These are phyloP conservation scores for Tetraselmis striata DNA, from an alignment of 139 green algal genomes.

Conservation along the genomic window DNA sequence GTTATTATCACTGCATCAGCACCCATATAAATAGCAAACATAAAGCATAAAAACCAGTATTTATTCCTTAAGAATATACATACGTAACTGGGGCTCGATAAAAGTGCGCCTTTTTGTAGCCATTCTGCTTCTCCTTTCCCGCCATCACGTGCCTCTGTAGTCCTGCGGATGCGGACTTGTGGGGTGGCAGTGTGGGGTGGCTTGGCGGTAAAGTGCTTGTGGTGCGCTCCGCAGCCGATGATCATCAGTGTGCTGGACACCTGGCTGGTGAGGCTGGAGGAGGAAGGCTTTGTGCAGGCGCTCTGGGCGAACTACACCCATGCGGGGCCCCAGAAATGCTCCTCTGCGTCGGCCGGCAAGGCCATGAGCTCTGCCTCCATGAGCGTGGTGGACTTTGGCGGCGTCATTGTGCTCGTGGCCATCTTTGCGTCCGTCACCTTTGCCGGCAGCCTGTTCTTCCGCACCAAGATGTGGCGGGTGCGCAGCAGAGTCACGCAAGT, in stretches of 20 bases:
- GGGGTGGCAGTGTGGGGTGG: no score
- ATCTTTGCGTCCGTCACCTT: neutral
- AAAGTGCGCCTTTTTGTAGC: no score
- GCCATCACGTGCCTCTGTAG: no score
- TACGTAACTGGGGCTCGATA: no score
- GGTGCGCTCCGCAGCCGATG: neutral
- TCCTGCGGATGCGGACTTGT: no score
- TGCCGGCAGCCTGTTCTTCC: neutral
- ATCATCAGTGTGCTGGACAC: neutral
- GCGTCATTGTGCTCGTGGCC: neutral
- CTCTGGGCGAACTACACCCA: neutral
- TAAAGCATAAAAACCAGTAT: no score
- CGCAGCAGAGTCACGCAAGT: neutral
- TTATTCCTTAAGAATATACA: no score
- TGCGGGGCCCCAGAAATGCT: neutral
- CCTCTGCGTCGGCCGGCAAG: neutral
- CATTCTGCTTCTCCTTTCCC: no score
- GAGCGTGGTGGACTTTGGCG: neutral
- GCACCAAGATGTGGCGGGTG: neutral
- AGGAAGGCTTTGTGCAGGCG: neutral
- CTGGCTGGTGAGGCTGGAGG: neutral
- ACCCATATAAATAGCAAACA: no score
- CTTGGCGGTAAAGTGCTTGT: no score
- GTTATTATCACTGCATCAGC: no score
- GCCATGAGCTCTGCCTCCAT: neutral